Base-by-base conservation (phyloP, 306 rosid genomes). In the Rosa multiflora region DNA sequence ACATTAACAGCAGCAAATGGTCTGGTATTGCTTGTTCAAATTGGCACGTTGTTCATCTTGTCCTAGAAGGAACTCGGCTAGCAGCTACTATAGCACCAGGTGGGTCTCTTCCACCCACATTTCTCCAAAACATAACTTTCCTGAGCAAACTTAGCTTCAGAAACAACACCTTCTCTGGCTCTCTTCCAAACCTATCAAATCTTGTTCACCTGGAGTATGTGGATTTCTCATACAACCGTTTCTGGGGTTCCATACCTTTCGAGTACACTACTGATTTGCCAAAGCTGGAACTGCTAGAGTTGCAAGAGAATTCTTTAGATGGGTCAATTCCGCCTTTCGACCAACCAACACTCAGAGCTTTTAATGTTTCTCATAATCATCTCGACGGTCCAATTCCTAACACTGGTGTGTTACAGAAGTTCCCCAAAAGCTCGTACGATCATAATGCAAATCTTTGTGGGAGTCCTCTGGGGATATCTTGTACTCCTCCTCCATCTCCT, bases 371-470 rank as follows among this genome's bases (percentile, higher is more conserved):
- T 26, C 80, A 78, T 56, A 91, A 91, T 72, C 86, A 85, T 63
- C 87, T 91, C 32, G 81, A 15, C 42, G 92, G 96, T 52, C 74
- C 75, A 51, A 89, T 91, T 82, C 96, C 93, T 72, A 61, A 80
- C 46, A 89, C 87, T 67, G 43, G n/a, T 82, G 90, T 82, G 81
- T 76, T 89, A 9, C 83, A 76, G 23, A 83, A 86, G 72, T 86
- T 91, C 51, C 83, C 89, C 6, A 67, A 58, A 52, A 91, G 87
- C 75, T 82, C 87, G 0, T 91, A 70, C 64, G 88, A 70, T 37
- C 74, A 87, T 74, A 89, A 91, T 70, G 76, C 83, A 11, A 86
- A 69, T 77, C 91, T 91, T 46, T 91, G 94, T 84, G 97, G 94
- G 64, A 78, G 48, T 63, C 92, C 91, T 67, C 84, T 88, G 86